Base-by-base conservation (phyloP, 345 rosid genomes). In the Salix brachista region DNA sequence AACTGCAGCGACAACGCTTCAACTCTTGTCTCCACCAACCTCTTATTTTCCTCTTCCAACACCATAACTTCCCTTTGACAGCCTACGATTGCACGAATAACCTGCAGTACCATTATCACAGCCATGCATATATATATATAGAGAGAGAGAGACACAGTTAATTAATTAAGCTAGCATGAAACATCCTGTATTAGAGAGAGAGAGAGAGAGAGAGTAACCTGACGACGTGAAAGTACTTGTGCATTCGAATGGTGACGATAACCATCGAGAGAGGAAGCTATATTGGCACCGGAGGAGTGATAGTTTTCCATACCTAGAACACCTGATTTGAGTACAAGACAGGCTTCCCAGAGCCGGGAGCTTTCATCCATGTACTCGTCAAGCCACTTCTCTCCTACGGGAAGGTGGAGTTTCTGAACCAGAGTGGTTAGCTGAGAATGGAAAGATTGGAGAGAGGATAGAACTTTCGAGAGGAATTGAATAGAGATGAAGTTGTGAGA, bases 321-420 rank as follows among this genome's bases (percentile, higher is more conserved):
- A 28, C 89, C 87, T 10, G 85, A 77, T 81, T 90, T 88, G 73
- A 90, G 87, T 2, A 84, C 58, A 32, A 64, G 80, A 48, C 91
- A 90, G n/a, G 91, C 93, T 30, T 86, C 89, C 93, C 90, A 90
- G 4, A 90, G 83, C 81, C 86, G 84, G 17, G 88, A 83, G 83
- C 91, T 90, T 77, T 90, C 93, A 32, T 90, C 93, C 93, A 90
- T 90, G 84, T 90, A 90, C 77, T 90, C 93, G 66, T 90, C 89
- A 2, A 90, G 91, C 93, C 91, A 90, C 73, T 86, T 90, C 48
- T 84, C 93, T 6, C 93, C 93, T 5, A 79, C 80, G 13, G 93
- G 93, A 21, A 90, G 86, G 72, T 80, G 89, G 72, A 90, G 91
- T 76, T 81, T 87, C 64, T 87, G 90, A 54, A 87, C 91, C 78